Evolutionary conservation across 257 asterid genomes (phyloP), one percentile per base, ranked within the genome.

Genomic region (Fraxinus excelsior): DNA sequence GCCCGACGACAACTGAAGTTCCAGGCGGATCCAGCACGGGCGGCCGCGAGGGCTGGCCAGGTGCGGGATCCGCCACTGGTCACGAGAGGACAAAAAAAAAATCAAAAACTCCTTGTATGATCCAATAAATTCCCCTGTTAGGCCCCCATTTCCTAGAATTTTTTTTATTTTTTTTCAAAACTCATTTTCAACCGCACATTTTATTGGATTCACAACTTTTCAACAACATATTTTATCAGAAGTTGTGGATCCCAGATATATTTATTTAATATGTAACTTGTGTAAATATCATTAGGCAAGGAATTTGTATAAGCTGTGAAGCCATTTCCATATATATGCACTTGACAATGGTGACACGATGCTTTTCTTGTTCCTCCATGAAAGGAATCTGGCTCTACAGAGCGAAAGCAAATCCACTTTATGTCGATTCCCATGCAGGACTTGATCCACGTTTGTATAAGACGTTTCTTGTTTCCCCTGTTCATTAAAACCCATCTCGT

Each of bases 281-380:
- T 1, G 8, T 40, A 16, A 49, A 60, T 60, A 60, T 23, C 29
- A 60, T 60, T 23, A 9, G 68, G 68, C 68, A 62, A 62, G 68
- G 68, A 25, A 62, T 62, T 11, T 62, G 68, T 62, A 62, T 77
- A 73, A 83, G 81, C 80, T 84, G 82, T 72, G 29, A 72, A 44
- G 58, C 44, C 51, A 51, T 23, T 65, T 42, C 14, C 1, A 37
- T 25, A 12, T 29, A 28, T 40, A 31, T 31, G 56, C 77, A 56
- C 16, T 11, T 32, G 16, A n/a, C 73, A 38, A 46, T 77, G 79
- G 76, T 31, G 49, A 81, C 80, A 76, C 84, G 60, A 80, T 85
- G 38, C 94, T 86, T 87, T 86, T 80, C 96, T 87, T 91, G 90
- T 80, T 83, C 32, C 82, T 31, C 87, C 67, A 84, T 83, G 97